phyloP scores from a whole-genome alignment of 1,284 basidiomycete genomes.

The Retiboletus fuscus region DNA sequence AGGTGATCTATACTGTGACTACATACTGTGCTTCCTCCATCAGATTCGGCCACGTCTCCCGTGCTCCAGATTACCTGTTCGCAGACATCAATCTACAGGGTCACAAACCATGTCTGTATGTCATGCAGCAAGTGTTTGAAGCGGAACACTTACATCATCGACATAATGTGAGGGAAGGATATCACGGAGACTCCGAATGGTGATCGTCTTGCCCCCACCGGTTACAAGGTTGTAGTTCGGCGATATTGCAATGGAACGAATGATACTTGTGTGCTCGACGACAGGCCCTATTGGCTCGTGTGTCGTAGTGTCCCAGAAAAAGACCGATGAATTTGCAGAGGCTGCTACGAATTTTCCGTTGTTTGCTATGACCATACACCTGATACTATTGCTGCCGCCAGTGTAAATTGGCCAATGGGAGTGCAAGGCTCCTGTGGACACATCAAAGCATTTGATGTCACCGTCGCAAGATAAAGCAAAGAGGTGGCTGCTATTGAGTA shows the following conservation, averaged over 20 bases:
- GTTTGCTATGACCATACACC: constrained; percentile 14
- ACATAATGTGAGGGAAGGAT: too few relatives aligned
- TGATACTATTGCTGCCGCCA: not conserved
- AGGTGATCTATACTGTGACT: not conserved
- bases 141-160: constrained; percentile 17
- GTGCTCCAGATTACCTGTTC: not conserved
- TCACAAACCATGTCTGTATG: not conserved
- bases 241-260: constrained; percentile 25
- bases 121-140: not conserved
- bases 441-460: constrained; percentile 17
- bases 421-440: constrained; percentile 7
- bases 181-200: constrained; percentile 18
- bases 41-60: not conserved
- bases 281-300: constrained; percentile 20
- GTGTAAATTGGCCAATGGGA: constrained; percentile 17
- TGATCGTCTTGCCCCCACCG: constrained; percentile 6
- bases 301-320: constrained; percentile 33
- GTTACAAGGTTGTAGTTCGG: constrained; percentile 22
- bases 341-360: constrained; percentile 29
- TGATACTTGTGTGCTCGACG: constrained; percentile 13
- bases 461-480: constrained; percentile 18
- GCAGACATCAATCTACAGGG: not conserved
- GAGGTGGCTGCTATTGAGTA: not conserved
- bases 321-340: constrained; percentile 8
- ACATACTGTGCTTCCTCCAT: constrained; percentile 2